Conservation (phyloP, 805 yeast species). For the Candida coquimbonensis region DNA sequence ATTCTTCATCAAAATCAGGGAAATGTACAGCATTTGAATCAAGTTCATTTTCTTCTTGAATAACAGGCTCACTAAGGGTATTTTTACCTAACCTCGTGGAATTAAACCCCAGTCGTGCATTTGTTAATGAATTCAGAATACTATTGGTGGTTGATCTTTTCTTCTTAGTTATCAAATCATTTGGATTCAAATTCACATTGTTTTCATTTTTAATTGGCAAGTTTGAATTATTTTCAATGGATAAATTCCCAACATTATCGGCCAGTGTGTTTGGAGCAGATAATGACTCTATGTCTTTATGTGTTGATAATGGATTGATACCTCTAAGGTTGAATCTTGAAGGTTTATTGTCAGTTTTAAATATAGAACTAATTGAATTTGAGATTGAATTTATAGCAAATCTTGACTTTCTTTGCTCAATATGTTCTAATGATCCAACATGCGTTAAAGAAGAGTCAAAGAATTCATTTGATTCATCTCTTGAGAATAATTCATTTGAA, state of each 20-base stretch:
- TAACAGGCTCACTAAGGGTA: constrained; percentile 6
- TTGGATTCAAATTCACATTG: too few relatives aligned
- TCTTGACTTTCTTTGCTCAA: constrained; percentile 17
- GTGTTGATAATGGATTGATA: constrained; percentile 25
- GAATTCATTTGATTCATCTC: constrained; percentile 9
- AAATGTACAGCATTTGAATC: background rate
- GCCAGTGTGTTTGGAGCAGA: constrained; percentile 10
- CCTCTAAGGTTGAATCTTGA: constrained; percentile 30
- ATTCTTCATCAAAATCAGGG: constrained; percentile 18
- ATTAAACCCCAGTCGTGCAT: constrained; percentile 19
- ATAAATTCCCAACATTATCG: constrained; percentile 14
- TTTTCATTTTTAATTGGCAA: background rate
- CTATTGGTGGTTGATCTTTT: constrained; percentile 16
- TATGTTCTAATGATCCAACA: constrained; percentile 5
- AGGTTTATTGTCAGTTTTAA: constrained; percentile 16
- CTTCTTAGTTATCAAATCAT: constrained; percentile 3
- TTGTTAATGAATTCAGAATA: constrained; percentile 18
- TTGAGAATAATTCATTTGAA: constrained; percentile 4
- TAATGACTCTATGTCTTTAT: constrained; percentile 14
- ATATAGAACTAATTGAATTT: constrained; percentile 19
- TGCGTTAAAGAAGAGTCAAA: constrained; percentile 4
- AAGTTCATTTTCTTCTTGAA: constrained; percentile 4
- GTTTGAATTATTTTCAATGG: constrained; percentile 1
- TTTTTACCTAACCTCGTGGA: constrained; percentile 1
- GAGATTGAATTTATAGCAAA: constrained; percentile 14